phyloP scores from a whole-genome alignment of 345 rosid genomes.

The Lenwebbia sp. region DNA sequence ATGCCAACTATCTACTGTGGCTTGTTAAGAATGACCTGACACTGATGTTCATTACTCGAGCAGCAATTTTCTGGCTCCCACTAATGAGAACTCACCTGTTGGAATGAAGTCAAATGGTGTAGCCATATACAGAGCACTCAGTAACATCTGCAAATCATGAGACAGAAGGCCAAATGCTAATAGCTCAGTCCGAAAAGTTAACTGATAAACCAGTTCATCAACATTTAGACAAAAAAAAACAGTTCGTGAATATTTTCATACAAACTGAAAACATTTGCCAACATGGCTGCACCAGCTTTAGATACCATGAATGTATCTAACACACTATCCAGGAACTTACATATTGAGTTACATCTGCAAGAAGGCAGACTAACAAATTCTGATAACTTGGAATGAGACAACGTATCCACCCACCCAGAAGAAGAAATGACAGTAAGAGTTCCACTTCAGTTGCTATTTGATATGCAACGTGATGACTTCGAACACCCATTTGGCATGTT shows the following conservation, averaged over 20 bases:
- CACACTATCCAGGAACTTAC: not conserved
- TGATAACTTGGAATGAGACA: not conserved
- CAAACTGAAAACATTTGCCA: not conserved
- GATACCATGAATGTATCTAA: not conserved
- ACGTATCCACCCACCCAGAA: not conserved
- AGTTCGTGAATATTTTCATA: not conserved
- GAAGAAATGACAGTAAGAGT: not conserved
- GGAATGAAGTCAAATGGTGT: slow-evolving; percentile 65
- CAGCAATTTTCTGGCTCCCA: not conserved
- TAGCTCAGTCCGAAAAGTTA: not conserved
- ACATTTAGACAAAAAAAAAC: not conserved
- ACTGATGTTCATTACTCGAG: not conserved
- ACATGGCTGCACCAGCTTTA: not conserved
- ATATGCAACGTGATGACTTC: not conserved
- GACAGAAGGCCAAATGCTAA: not conserved
- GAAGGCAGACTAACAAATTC: not conserved
- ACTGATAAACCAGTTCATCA: not conserved
- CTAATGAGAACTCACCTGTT: slow-evolving; percentile 26
- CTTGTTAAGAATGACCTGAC: not conserved
- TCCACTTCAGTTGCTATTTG: not conserved
- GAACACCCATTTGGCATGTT: not conserved
- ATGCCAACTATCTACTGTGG: not conserved
- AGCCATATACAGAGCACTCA: slow-evolving; percentile 52
- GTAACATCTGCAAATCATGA: slow-evolving; percentile 37
- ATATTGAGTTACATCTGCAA: not conserved